phyloP scores from a whole-genome alignment of 2,329 filamentous ascomycete genomes.

The Pseudogymnoascus pannorum region DNA sequence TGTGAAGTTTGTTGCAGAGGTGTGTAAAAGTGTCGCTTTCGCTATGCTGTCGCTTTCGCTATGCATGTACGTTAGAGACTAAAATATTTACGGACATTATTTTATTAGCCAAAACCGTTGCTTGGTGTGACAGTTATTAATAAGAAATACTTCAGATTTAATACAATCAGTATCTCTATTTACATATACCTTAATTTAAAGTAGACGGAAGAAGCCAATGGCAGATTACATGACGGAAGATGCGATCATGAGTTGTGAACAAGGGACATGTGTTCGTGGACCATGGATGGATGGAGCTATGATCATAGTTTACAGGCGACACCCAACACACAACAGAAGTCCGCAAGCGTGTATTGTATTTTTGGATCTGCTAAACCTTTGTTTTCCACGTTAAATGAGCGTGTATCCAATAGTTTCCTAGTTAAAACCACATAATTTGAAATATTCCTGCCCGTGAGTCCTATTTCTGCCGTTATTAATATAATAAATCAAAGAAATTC shows the following conservation, averaged over 20 bases:
- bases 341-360: background rate
- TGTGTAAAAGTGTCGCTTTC: too few species aligned
- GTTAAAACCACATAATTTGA: background rate
- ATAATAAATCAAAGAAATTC: background rate
- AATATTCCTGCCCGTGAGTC: background rate
- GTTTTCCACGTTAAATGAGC: background rate
- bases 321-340: background rate
- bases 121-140: too few species aligned
- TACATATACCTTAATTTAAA: background rate
- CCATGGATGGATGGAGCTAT: background rate
- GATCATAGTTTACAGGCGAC: background rate
- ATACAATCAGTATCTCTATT: too few species aligned
- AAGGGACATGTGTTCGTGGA: background rate
- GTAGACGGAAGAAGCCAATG: background rate
- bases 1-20: too few species aligned
- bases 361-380: background rate
- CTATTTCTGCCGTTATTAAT: background rate
- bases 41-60: too few species aligned
- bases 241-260: background rate
- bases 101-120: too few species aligned
- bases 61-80: too few species aligned
- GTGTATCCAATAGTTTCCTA: background rate
- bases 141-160: too few species aligned
- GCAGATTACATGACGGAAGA: background rate
- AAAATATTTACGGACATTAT: too few species aligned